Evolutionary conservation across 805 yeast species (phyloP).

Genomic region (Torulaspora indica): DNA sequence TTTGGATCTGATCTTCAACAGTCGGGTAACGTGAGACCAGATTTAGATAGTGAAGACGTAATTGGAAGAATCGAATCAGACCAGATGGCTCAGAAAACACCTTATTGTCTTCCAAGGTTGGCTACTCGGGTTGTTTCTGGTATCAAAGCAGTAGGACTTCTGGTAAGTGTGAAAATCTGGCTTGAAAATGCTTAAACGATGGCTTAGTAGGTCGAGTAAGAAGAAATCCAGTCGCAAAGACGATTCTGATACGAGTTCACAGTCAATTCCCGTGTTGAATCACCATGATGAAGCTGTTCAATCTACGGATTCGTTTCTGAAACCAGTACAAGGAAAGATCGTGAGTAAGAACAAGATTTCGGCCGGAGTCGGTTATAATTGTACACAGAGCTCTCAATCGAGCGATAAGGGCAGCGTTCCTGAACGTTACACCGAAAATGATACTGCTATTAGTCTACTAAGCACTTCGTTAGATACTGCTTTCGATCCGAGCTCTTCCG

Average conservation of each 20-base stretch:
- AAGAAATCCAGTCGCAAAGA: conserved; percentile 4
- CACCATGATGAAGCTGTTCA: background rate
- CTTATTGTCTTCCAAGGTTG: background rate
- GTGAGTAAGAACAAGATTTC: conserved; percentile 5
- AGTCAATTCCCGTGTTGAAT: background rate
- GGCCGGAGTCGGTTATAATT: conserved; percentile 2
- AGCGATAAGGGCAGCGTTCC: conserved; percentile 1
- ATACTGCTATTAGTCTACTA: conserved; percentile 9
- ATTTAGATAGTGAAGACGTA: background rate
- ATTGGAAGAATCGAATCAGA: too few relatives aligned
- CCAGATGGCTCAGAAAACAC: too few relatives aligned
- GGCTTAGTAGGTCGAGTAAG: conserved; percentile 18
- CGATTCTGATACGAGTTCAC: background rate
- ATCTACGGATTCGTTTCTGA: conserved; percentile 7
- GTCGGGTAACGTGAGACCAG: background rate
- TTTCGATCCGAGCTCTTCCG: conserved; percentile 10
- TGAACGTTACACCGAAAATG: conserved; percentile 10
- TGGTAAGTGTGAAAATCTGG: background rate
- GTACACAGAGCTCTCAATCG: conserved; percentile 2
- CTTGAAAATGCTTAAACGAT: conserved; percentile 21
- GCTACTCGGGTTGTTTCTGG: background rate
- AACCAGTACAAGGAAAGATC: conserved; percentile 8
- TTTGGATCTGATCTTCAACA: background rate
- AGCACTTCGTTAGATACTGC: conserved; percentile 14
- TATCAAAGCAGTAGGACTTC: background rate